Conservation (phyloP, 371 early-diverging fungal genomes). For the Mucor racemosus region DNA sequence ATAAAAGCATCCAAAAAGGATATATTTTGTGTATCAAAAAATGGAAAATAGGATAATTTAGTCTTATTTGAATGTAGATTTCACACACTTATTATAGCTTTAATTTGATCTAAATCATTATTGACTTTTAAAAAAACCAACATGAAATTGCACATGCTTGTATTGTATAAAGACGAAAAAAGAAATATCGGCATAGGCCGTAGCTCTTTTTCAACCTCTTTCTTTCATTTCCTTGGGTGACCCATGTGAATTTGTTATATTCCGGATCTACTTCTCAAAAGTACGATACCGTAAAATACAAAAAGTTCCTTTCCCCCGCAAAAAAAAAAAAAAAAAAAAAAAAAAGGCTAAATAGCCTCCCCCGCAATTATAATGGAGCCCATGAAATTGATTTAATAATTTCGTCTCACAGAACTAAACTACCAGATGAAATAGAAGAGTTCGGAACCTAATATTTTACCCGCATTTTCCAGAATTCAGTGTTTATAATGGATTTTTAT, state of each 20-base stretch:
- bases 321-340: not conserved
- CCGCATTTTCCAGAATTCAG: slow-evolving; percentile 18
- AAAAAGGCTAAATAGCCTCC: not conserved
- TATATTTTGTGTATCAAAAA: not conserved
- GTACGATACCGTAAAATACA: not conserved
- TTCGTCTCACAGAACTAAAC: not conserved
- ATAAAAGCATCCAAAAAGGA: not conserved
- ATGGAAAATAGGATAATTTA: not conserved
- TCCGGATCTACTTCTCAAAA: not conserved
- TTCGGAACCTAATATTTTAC: not conserved
- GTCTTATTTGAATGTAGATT: not conserved
- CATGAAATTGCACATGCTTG: not conserved
- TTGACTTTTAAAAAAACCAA: not conserved
- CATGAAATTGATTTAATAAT: not conserved
- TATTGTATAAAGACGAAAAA: not conserved
- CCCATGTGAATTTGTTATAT: not conserved
- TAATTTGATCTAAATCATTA: slow-evolving; percentile 4
- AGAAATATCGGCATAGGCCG: not conserved
- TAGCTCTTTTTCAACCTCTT: not conserved
- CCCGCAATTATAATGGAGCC: not conserved
- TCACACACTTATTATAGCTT: not conserved
- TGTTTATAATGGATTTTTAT: slow-evolving; percentile 38
- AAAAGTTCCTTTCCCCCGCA: not conserved
- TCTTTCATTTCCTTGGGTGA: not conserved
- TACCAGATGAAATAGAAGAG: not conserved